Evolutionary conservation across 352 stramenopile species (phyloP), one percentile per base, ranked within the genome.

Genomic region (Thraustochytrium sp.): DNA sequence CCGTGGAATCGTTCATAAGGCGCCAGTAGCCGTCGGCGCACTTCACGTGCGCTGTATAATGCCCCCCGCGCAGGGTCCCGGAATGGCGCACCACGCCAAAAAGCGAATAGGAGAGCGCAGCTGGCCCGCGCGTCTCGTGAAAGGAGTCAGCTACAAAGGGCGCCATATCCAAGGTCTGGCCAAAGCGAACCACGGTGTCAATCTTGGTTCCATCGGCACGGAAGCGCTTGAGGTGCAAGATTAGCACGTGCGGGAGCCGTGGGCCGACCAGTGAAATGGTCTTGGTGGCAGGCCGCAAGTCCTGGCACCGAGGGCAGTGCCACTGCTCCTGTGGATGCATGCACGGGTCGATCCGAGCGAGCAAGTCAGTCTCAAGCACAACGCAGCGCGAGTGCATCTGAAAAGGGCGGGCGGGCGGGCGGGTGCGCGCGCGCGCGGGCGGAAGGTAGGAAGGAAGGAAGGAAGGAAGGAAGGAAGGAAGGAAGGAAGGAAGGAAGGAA

Each of bases 151-250:
- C 21, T 8, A 80, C 68, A 26, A 37, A 80, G 26, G 68, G 68
- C 49, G 63, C 68, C 9, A 80, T 18, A 26, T 80, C 26, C 18
- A 80, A 44, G 23, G 18, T 80, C 13, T 80, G 44, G 21, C 31
- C 44, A 38, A 80, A 80, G 8, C 40, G 68, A 13, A 80, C 68
- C 0, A 80, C n/a, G 11, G 53, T 44, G 23, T 44, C 18, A 26
- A 80, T 68, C 31, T 80, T 80, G 34, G 29, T 42, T 23, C 53
- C 48, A 29, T 84, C 51, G 49, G 85, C 76, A 54, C 86, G 82
- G 59, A 96, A 96, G 1, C 92, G 91, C 86, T 96, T 96, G 44
- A 96, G 88, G 78, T 96, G 93, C 36, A 96, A 46, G 37, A 96
- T 89, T 44, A 96, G 88, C 38, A 96, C 88, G n/a, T 90, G 86